Conservation (phyloP, 2,329 filamentous ascomycete species). For the Sporothrix brasiliensis region DNA sequence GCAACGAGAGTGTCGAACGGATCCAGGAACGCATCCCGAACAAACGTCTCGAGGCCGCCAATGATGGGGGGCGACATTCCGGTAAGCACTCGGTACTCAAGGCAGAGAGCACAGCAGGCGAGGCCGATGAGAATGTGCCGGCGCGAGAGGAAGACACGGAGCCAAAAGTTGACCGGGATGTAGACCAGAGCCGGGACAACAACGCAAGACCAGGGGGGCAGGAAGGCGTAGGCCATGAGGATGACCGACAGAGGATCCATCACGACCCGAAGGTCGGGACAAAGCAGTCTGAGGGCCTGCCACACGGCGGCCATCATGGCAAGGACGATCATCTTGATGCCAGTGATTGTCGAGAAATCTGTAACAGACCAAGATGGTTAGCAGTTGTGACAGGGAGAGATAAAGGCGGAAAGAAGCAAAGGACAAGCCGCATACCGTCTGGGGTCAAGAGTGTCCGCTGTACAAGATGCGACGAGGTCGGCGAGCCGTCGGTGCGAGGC, state of each 20-base stretch:
- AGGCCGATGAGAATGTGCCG: slow-evolving; percentile 17
- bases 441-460: background rate
- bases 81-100: background rate
- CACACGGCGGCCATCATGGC: background rate
- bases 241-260: background rate
- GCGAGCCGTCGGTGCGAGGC: background rate
- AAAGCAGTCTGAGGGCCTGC: background rate
- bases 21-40: background rate
- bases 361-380: background rate
- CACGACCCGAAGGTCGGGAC: background rate
- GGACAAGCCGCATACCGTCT: background rate
- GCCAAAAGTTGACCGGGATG: slow-evolving; percentile 13
- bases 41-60: background rate
- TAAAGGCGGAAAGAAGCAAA: background rate
- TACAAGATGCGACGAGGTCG: slow-evolving; percentile 10
- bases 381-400: background rate
- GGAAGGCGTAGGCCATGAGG: background rate
- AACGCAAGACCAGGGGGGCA: slow-evolving; percentile 15
- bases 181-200: slow-evolving; percentile 22
- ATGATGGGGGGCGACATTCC: background rate
- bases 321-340: slow-evolving; percentile 22
- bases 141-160: background rate
- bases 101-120: background rate
- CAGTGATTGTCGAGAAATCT: background rate
- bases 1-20: slow-evolving; percentile 21